Percentiles rank a stretch among this genome's conserved stretches.
phyloP scores from a whole-genome alignment of 768 basidiomycete genomes.

The Butyriboletus loyo region DNA sequence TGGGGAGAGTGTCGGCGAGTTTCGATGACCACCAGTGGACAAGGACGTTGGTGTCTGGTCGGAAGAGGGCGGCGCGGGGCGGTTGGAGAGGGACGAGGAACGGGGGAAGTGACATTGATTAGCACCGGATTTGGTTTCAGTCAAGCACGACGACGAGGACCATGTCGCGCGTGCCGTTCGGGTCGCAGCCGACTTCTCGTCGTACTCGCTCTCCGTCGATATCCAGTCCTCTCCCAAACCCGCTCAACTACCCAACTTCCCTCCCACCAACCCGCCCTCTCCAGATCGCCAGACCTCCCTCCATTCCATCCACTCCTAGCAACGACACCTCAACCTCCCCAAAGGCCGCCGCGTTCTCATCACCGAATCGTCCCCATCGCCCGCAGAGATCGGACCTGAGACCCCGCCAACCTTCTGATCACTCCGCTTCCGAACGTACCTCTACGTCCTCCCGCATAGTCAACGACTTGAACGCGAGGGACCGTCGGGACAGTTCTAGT shows the following conservation, averaged over 20 bases:
- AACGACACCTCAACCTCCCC: slow-evolving; percentile 36
- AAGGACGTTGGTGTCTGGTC: slow-evolving; percentile 30
- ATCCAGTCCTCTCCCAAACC: slow-evolving; percentile 34
- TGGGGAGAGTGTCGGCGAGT: slow-evolving; percentile 17
- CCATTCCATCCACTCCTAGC: slow-evolving; percentile 51
- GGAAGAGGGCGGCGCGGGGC: slow-evolving; percentile 6
- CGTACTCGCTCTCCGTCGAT: slow-evolving; percentile 46
- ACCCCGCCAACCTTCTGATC: slow-evolving; percentile 49
- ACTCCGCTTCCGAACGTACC: slow-evolving; percentile 48
- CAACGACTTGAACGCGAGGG: slow-evolving; percentile 26
- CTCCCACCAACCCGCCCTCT: slow-evolving; percentile 49
- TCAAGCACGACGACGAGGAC: slow-evolving; percentile 9
- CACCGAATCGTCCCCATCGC: slow-evolving; percentile 53
- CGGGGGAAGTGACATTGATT: slow-evolving; percentile 7
- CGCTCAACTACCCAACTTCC: slow-evolving; percentile 35
- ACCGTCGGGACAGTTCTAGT: slow-evolving; percentile 50
- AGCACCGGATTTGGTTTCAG: slow-evolving; percentile 2
- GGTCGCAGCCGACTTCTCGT: slow-evolving; percentile 37
- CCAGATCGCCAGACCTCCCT: slow-evolving; percentile 52
- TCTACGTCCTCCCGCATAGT: slow-evolving; percentile 42
- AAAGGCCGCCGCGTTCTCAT: slow-evolving; percentile 38
- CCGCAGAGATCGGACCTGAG: slow-evolving; percentile 69
- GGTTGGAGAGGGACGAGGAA: slow-evolving; percentile 8
- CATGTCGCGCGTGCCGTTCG: slow-evolving; percentile 43
- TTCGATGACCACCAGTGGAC: slow-evolving; percentile 51